Evolutionary conservation across 345 rosid genomes (phyloP).

Genomic region (Microthlaspi erraticum): DNA sequence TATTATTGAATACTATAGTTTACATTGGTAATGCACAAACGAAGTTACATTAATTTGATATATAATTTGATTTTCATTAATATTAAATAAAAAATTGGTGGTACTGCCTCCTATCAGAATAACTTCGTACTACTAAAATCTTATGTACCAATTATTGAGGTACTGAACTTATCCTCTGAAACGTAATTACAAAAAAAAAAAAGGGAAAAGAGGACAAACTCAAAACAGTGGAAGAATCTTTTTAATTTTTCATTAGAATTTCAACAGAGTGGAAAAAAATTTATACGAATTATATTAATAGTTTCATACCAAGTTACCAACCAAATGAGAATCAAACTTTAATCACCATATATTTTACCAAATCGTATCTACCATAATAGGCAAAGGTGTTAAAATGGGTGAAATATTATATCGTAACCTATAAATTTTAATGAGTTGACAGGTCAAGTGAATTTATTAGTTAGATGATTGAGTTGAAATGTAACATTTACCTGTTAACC

Average conservation of each 20-base stretch:
- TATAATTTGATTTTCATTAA: background rate
- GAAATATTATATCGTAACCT: too few relatives aligned
- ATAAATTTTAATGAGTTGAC: too few relatives aligned
- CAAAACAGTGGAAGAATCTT: constrained; percentile 39
- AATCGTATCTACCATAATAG: background rate
- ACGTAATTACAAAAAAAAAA: constrained; percentile 19
- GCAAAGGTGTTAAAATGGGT: too few relatives aligned
- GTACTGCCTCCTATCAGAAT: constrained; percentile 29
- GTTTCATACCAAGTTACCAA: constrained; percentile 8
- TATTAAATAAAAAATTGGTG: constrained; percentile 5
- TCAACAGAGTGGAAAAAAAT: constrained; percentile 6
- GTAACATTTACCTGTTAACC: too few relatives aligned
- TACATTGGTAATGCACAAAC: constrained; percentile 26
- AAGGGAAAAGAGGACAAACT: constrained; percentile 20
- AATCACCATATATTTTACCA: background rate
- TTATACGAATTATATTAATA: background rate
- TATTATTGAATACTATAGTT: background rate
- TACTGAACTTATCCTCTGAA: constrained; percentile 45
- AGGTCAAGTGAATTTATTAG: too few relatives aligned
- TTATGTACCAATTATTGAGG: constrained; percentile 44
- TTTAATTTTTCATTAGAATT: background rate
- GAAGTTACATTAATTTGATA: constrained; percentile 11
- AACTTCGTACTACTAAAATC: constrained; percentile 42
- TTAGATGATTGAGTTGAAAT: too few relatives aligned
- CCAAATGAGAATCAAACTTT: constrained; percentile 7